These are phyloP conservation scores for Eragrostis curvula DNA, from an alignment of 176 grass and related monocot species.

Conservation along the genomic window DNA sequence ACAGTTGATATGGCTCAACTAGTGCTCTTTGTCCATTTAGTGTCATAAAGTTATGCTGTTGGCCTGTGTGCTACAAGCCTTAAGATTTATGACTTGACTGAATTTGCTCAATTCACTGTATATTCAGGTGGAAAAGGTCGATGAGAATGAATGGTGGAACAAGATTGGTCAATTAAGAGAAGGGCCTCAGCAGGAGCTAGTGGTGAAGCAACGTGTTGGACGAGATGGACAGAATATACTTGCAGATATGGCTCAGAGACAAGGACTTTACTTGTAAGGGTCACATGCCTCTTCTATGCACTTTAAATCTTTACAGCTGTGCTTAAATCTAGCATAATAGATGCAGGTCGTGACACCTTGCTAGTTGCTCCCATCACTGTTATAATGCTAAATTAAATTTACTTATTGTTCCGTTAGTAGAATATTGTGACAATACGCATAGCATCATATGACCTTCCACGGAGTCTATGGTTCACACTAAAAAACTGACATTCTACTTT, in stretches of 20 bases:
- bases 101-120: not conserved
- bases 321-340: constrained; percentile 31
- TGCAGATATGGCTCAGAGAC: constrained; percentile 77
- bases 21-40: not conserved
- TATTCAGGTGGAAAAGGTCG: constrained; percentile 85
- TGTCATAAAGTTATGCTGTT: not conserved
- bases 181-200: constrained; percentile 76
- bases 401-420: not conserved
- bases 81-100: not conserved
- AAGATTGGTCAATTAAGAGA: constrained; percentile 80
- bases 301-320: constrained; percentile 7
- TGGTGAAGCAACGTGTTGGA: constrained; percentile 86
- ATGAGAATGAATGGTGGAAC: constrained; percentile 89
- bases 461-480: constrained; percentile 15
- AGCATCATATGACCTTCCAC: not conserved
- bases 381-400: not conserved
- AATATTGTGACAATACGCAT: not conserved
- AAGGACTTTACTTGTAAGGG: constrained; percentile 92
- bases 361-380: constrained; percentile 1
- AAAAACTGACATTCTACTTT: constrained; percentile 42
- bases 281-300: constrained; percentile 19
- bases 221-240: constrained; percentile 87
- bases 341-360: not conserved
- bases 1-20: not conserved
- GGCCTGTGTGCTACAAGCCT: not conserved